Conservation (phyloP, 2,329 filamentous ascomycete genomes). For the Ophiostoma himal-ulmi region DNA sequence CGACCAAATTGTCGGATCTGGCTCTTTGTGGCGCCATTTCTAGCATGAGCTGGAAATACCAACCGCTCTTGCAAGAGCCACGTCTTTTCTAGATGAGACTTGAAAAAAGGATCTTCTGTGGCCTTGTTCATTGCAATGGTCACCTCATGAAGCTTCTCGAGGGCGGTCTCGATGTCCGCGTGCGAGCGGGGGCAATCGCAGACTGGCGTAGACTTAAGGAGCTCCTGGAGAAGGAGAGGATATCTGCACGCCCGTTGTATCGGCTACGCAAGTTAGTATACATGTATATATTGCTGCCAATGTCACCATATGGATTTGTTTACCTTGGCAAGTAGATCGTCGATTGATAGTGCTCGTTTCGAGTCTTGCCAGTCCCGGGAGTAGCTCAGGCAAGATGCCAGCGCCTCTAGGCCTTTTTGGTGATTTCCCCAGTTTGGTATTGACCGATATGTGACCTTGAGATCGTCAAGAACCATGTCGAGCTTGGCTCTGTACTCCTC, state of each 20-base stretch:
- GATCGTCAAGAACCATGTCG: conserved; percentile 74
- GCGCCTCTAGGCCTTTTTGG: conserved; percentile 76
- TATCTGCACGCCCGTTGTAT: conserved; percentile 92
- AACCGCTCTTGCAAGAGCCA: conserved; percentile 81
- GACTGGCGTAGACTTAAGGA: conserved; percentile 76
- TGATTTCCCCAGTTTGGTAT: conserved; percentile 71
- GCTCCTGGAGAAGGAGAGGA: conserved; percentile 75
- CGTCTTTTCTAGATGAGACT: conserved; percentile 68
- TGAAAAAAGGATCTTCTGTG: conserved; percentile 68
- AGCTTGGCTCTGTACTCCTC: conserved; percentile 90
- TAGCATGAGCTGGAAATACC: conserved; percentile 56
- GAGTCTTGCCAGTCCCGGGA: conserved; percentile 57
- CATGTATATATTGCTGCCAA: neutral
- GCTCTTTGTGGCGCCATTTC: conserved; percentile 51
- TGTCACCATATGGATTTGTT: neutral
- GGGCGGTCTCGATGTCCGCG: conserved; percentile 67
- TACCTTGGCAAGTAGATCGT: conserved; percentile 87
- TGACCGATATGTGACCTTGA: conserved; percentile 61
- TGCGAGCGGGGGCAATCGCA: conserved; percentile 80
- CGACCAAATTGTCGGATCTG: conserved; percentile 77
- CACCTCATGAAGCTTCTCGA: conserved; percentile 65
- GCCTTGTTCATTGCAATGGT: conserved; percentile 77
- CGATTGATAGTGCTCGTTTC: conserved; percentile 73
- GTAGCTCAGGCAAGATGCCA: conserved; percentile 69
- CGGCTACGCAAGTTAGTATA: conserved; percentile 52